Conservation (phyloP, 352 stramenopile species). For the Globisporangium uncinulatum region DNA sequence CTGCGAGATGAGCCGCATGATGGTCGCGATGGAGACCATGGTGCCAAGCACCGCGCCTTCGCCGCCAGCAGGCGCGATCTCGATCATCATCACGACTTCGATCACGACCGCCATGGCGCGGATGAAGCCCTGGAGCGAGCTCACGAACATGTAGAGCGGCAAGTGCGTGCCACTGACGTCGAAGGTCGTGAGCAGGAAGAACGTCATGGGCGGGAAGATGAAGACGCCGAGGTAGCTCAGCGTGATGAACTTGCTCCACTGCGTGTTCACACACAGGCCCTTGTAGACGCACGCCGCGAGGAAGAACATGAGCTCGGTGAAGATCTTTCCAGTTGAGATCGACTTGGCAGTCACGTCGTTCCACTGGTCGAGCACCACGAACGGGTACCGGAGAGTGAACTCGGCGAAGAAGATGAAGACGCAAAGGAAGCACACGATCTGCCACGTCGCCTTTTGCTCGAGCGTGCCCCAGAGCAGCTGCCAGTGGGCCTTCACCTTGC, state of each 20-base stretch:
- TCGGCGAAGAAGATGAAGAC: slow-evolving; percentile 45
- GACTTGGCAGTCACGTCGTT: slow-evolving; percentile 30
- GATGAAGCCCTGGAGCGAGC: slow-evolving; percentile 31
- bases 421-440: slow-evolving; percentile 33
- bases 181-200: slow-evolving; percentile 21
- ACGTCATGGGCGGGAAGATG: slow-evolving; percentile 23
- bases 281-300: slow-evolving; percentile 28
- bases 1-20: slow-evolving; percentile 28
- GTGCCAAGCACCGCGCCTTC: slow-evolving; percentile 41
- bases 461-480: slow-evolving; percentile 25
- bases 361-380: slow-evolving; percentile 32
- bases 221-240: slow-evolving; percentile 25
- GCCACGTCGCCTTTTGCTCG: slow-evolving; percentile 31
- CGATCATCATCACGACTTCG: slow-evolving; percentile 30
- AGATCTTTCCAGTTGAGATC: slow-evolving; percentile 21
- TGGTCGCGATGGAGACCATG: slow-evolving; percentile 32
- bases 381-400: slow-evolving; percentile 40
- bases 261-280: slow-evolving; percentile 24
- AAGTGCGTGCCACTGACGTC: slow-evolving; percentile 16
- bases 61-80: slow-evolving; percentile 36
- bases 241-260: slow-evolving; percentile 24
- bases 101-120: slow-evolving; percentile 27
- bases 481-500: slow-evolving; percentile 22
- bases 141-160: slow-evolving; percentile 30
- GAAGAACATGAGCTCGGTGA: slow-evolving; percentile 27